Base-by-base conservation (phyloP, 2,329 filamentous ascomycete genomes). In the Xylariaceae sp. region DNA sequence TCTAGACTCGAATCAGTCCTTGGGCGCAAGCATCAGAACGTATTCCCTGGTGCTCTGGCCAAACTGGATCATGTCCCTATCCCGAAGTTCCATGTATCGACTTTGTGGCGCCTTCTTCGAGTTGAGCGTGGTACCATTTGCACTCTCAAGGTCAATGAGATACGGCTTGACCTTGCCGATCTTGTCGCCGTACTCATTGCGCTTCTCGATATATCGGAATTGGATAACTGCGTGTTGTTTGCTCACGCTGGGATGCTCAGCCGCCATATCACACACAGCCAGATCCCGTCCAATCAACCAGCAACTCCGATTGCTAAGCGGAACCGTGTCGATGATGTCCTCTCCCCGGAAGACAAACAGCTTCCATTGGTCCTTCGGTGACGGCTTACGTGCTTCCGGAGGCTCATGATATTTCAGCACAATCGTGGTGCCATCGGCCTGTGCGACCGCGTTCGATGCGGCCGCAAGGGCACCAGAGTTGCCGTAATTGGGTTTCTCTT, bases 331-430 rank as follows among this genome's bases (percentile, higher is more conserved):
- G 39, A 96, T 74, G 2, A 95, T 81, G 58, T 92, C 89, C 34
- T 82, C 74, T 9, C 86, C 89, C 71, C 96, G 96, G 82, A 99
- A 99, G 18, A 97, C 83, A 72, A 95, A 97, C 52, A 99, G 78
- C 61, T 90, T 89, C 93, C 93, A 99, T 59, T 84, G 78, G 66
- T 94, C 86, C 57, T 85, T 87, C 0, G 88, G 71, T 0, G 92
- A 82, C 0, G 94, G 90, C 68, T 96, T 96, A 60, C 94, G 88
- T 53, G 93, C 90, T 77, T 99, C 94, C 9, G 90, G 78, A 1
- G 94, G 94, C 75, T 99, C 94, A 76, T 97, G 90, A 74, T 99
- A 99, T 78, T 97, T 97, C 51, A 99, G 83, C 2, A 90, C 85
- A 57, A 96, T 86, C 18, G 82, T 82, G 2, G 86, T 88, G 59